These are phyloP conservation scores for Stachybotrys echinatus DNA, from an alignment of 2,329 filamentous ascomycete species.

Conservation along the genomic window DNA sequence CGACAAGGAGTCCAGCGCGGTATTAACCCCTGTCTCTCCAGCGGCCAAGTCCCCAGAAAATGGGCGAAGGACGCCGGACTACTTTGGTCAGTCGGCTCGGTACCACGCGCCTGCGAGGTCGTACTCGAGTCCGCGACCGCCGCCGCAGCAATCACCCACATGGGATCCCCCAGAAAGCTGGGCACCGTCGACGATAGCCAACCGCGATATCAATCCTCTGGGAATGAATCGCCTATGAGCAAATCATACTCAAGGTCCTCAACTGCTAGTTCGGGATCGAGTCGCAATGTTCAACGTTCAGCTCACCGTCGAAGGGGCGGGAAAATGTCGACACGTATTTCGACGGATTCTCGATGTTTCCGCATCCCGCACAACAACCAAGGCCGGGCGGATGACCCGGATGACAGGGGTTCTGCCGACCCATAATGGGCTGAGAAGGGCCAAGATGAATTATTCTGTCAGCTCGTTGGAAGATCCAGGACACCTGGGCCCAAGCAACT, in stretches of 20 bases:
- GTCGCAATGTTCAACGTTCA: no score
- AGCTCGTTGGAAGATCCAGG: no score
- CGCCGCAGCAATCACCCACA: constrained; percentile 22
- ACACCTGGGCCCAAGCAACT: no score
- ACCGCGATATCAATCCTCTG: constrained; percentile 45
- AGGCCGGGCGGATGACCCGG: no score
- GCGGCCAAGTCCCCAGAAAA: constrained; percentile 26
- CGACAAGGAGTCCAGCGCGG: constrained; percentile 48
- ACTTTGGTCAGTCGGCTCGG: constrained; percentile 48
- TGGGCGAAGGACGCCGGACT: constrained; percentile 47
- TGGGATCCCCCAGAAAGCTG: constrained; percentile 40
- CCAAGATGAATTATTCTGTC: no score
- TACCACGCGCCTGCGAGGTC: constrained; percentile 51
- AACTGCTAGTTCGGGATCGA: no score
- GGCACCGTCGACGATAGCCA: constrained; percentile 20
- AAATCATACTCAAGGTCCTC: constrained; percentile 2
- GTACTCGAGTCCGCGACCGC: constrained; percentile 50
- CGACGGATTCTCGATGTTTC: no score
- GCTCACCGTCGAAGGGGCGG: constrained; percentile 2
- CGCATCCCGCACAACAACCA: no score
- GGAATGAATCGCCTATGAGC: constrained; percentile 51
- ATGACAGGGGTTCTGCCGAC: no score
- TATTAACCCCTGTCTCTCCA: constrained; percentile 46
- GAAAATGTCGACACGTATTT: no score
- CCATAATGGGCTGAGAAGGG: no score